Conservation (phyloP, 179 eudicot genomes). For the Patellifolia procumbens region DNA sequence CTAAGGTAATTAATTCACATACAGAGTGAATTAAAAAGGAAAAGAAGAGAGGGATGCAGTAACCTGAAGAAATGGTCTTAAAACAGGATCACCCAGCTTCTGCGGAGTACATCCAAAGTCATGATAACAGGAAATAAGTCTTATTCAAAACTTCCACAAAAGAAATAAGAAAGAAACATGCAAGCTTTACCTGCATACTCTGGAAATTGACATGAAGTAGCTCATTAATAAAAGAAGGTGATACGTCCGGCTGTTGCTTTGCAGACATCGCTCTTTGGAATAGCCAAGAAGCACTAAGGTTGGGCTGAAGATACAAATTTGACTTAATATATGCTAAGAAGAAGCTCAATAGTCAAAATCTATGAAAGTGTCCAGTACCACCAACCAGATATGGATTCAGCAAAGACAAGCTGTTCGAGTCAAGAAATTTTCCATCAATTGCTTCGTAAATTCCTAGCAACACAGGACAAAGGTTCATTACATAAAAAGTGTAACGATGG, state of each 20-base stretch:
- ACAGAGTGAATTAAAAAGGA: not conserved
- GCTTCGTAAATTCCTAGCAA: conserved; percentile 82
- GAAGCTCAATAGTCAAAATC: not conserved
- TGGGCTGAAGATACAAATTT: conserved; percentile 58
- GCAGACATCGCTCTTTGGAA: conserved; percentile 99
- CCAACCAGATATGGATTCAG: conserved; percentile 93
- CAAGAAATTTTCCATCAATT: conserved; percentile 50
- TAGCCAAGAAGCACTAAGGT: conserved; percentile 92
- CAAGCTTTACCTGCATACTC: conserved; percentile 76
- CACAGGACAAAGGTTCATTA: conserved; percentile 24
- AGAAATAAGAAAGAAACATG: not conserved
- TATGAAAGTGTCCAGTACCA: conserved; percentile 8
- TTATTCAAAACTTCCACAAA: too few species aligned
- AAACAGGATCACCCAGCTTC: conserved; percentile 94
- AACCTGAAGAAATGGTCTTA: conserved; percentile 99
- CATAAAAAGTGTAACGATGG: not conserved
- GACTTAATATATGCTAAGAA: conserved; percentile 3
- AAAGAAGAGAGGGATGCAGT: not conserved
- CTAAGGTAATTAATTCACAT: not conserved
- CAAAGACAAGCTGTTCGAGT: conserved; percentile 66
- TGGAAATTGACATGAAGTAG: conserved; percentile 76
- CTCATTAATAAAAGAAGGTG: conserved; percentile 83
- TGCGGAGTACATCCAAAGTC: conserved; percentile 32
- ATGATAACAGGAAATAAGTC: not conserved
- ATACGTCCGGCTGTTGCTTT: conserved; percentile 62